These are phyloP conservation scores for Hyphopichia burtonii DNA, from an alignment of 1,139 yeast genomes.

Conservation along the genomic window DNA sequence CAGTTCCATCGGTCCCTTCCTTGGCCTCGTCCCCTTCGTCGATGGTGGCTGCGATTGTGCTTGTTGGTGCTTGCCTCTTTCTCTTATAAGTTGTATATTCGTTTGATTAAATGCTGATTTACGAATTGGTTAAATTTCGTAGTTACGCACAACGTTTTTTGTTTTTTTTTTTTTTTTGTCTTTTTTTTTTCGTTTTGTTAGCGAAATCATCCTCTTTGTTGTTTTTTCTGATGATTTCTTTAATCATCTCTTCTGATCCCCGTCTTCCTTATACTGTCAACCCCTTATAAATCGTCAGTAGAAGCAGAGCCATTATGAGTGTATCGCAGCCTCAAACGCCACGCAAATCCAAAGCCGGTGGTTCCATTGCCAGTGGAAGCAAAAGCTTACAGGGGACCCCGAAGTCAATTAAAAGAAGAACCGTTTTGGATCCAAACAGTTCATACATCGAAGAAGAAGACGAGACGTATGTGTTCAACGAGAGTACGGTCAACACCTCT, in stretches of 20 bases:
- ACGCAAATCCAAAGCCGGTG: not conserved
- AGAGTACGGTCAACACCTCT: slow-evolving; percentile 14
- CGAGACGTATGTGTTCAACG: slow-evolving; percentile 26
- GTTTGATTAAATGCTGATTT: no score
- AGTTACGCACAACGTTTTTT: not conserved
- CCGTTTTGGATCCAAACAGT: slow-evolving; percentile 28
- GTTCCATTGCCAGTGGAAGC: not conserved
- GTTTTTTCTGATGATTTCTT: no score
- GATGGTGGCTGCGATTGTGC: slow-evolving; percentile 6
- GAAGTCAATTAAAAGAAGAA: slow-evolving; percentile 7
- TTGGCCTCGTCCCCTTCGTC: slow-evolving; percentile 3
- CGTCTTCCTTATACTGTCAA: not conserved
- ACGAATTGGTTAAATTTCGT: not conserved
- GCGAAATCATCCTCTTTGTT: not conserved
- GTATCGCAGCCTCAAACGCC: not conserved
- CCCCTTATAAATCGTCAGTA: no score
- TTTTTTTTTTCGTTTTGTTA: not conserved
- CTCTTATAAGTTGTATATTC: not conserved
- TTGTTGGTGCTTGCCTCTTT: slow-evolving; percentile 2
- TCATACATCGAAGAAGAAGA: slow-evolving; percentile 42
- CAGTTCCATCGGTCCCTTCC: not conserved
- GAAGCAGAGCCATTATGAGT: not conserved
- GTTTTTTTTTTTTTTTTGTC: not conserved
- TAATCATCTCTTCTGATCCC: not conserved
- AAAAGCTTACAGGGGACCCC: slow-evolving; percentile 3